Percentiles rank a stretch among this genome's conserved stretches.
Conservation (phyloP, 2,329 filamentous ascomycete genomes). For the Emericellopsis cladophorae region DNA sequence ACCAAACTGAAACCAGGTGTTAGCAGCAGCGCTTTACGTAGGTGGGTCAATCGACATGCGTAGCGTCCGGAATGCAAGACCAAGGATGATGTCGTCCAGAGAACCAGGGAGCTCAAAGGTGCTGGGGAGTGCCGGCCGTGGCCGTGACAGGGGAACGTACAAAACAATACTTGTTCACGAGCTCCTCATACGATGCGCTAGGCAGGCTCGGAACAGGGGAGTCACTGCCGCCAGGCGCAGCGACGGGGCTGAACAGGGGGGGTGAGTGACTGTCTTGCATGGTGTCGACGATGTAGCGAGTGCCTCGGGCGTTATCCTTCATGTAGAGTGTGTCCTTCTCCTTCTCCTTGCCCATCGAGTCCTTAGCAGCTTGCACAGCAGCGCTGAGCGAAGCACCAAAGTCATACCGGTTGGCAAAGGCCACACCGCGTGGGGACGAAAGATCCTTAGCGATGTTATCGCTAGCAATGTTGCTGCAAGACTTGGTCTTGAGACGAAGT, state of each 20-base stretch:
- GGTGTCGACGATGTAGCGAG: constrained; percentile 2
- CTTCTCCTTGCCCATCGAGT: constrained; percentile 42
- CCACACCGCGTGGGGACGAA: constrained; percentile 49
- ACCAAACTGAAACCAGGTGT: constrained; percentile 38
- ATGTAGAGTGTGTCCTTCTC: constrained; percentile 46
- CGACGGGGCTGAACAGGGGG: constrained; percentile 10
- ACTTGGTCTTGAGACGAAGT: constrained; percentile 61
- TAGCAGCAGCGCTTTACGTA: constrained; percentile 23
- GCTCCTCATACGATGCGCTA: constrained; percentile 86
- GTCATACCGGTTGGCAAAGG: constrained; percentile 89
- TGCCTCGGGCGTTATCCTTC: constrained; percentile 29
- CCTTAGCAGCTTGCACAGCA: constrained; percentile 64
- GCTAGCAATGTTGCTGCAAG: constrained; percentile 45
- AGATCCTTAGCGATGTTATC: constrained; percentile 43
- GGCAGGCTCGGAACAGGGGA: constrained; percentile 48
- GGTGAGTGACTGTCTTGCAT: constrained; percentile 1
- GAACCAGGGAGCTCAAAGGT: constrained; percentile 8
- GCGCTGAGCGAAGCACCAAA: constrained; percentile 85
- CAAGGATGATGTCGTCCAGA: constrained; percentile 6
- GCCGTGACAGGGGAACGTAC: constrained; percentile 57
- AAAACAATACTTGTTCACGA: constrained; percentile 99
- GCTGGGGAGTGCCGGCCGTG: constrained; percentile 9
- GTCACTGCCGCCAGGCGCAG: constrained; percentile 27
- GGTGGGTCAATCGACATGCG: constrained; percentile 2
- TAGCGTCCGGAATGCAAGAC: not conserved